These are phyloP conservation scores for Cladosporium sp. DNA, from an alignment of 2,329 filamentous ascomycete genomes.

Conservation along the genomic window DNA sequence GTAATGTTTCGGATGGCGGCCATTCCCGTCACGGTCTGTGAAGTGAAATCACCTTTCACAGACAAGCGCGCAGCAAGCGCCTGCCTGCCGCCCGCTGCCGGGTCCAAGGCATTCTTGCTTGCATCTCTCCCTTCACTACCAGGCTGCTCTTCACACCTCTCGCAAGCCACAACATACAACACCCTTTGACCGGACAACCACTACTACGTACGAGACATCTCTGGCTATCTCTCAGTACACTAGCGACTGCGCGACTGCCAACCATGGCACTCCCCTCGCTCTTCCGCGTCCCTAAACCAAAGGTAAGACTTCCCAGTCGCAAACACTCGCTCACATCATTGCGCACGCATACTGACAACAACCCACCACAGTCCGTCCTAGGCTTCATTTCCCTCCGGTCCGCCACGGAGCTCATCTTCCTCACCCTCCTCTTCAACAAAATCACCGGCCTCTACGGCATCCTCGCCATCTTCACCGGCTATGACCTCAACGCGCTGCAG, in stretches of 20 bases:
- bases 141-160: neutral
- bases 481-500: conserved; percentile 75
- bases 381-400: conserved; percentile 82
- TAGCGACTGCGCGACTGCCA: conserved; percentile 5
- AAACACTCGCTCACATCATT: neutral
- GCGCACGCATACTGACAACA: neutral
- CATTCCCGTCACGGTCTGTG: neutral
- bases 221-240: neutral
- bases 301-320: conserved; percentile 11
- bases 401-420: conserved; percentile 77
- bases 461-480: conserved; percentile 83
- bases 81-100: conserved; percentile 5
- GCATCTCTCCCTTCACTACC: neutral
- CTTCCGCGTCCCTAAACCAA: conserved; percentile 18
- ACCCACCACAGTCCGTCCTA: conserved; percentile 65
- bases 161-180: neutral
- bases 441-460: conserved; percentile 86
- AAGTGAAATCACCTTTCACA: neutral
- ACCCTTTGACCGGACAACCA: neutral
- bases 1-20: neutral
- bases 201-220: neutral
- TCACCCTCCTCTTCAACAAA: conserved; percentile 86
- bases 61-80: neutral
- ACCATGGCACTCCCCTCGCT: conserved; percentile 17
- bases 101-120: neutral